These are phyloP conservation scores for Heteromeles arbutifolia DNA, from an alignment of 306 rosid species.

Conservation along the genomic window DNA sequence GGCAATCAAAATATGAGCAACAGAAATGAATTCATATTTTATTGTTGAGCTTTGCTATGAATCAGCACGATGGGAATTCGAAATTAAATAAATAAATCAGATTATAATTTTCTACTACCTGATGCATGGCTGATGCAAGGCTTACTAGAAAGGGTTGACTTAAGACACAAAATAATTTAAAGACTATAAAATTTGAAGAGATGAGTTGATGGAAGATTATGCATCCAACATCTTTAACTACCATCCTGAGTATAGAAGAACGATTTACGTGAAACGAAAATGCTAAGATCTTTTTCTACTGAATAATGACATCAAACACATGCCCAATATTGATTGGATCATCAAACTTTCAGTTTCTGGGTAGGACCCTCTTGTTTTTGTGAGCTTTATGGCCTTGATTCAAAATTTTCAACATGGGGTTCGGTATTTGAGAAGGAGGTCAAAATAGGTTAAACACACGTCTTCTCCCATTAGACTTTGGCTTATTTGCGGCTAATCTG, in stretches of 20 bases:
- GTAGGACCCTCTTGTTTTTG: neutral
- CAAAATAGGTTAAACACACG: constrained; percentile 8
- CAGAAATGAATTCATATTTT: neutral
- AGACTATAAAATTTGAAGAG: neutral
- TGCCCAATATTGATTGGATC: neutral
- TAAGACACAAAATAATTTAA: neutral
- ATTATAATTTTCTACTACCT: neutral
- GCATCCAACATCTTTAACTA: neutral
- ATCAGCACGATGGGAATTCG: constrained; percentile 3
- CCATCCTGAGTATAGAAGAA: too few relatives aligned
- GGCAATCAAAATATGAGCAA: constrained; percentile 29
- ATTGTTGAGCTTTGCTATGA: constrained; percentile 23
- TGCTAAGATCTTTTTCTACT: too few relatives aligned
- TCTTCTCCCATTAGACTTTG: neutral
- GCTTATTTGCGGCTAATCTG: neutral
- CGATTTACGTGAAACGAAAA: neutral
- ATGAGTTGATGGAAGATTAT: neutral
- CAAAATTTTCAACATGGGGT: constrained; percentile 25
- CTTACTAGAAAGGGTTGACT: constrained; percentile 42
- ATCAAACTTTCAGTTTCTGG: neutral
- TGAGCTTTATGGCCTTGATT: neutral
- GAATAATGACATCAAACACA: neutral
- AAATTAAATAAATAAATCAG: neutral
- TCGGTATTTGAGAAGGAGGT: constrained; percentile 30
- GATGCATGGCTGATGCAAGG: neutral